A percentile compares a stretch with the other conserved stretches of the same genome.
Evolutionary conservation across 106 monocot species (phyloP).

Genomic region (Dendrobium officinale): DNA sequence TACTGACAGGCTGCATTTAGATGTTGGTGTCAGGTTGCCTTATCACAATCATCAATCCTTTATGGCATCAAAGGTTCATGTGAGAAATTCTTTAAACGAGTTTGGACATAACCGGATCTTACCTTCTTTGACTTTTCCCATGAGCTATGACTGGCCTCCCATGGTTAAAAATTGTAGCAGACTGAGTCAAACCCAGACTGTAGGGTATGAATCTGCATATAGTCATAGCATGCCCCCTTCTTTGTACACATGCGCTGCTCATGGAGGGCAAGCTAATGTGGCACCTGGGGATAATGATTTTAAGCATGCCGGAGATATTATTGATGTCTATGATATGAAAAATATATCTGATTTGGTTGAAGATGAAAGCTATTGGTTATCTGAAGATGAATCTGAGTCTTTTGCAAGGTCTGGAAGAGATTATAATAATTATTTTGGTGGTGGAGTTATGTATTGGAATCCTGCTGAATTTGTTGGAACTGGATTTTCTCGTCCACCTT

Average conservation of each 20-base stretch:
- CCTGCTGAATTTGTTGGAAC: slow-evolving; percentile 75
- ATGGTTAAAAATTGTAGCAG: slow-evolving; percentile 61
- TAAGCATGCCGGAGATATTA: slow-evolving; percentile 36
- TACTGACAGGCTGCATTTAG: slow-evolving; percentile 75
- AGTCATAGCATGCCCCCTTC: slow-evolving; percentile 38
- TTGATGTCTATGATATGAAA: slow-evolving; percentile 44
- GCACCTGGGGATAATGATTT: slow-evolving; percentile 35
- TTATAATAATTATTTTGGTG: slow-evolving; percentile 95
- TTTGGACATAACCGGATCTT: slow-evolving; percentile 30
- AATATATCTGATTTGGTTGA: slow-evolving; percentile 49
- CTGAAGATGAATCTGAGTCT: slow-evolving; percentile 86
- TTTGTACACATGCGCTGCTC: slow-evolving; percentile 32
- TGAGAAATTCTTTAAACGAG: slow-evolving; percentile 36
- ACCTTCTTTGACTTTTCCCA: slow-evolving; percentile 45
- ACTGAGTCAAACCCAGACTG: slow-evolving; percentile 32
- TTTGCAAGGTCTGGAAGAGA: slow-evolving; percentile 52
- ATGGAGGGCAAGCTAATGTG: slow-evolving; percentile 30
- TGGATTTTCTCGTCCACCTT: slow-evolving; percentile 82
- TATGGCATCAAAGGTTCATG: slow-evolving; percentile 35
- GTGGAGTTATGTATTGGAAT: slow-evolving; percentile 99
- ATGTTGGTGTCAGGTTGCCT: slow-evolving; percentile 55
- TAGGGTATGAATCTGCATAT: slow-evolving; percentile 43
- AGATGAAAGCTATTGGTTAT: slow-evolving; percentile 82
- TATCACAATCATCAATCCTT: slow-evolving; percentile 43
- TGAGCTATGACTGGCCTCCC: slow-evolving; percentile 87